These are phyloP conservation scores for Euclidium syriacum DNA, from an alignment of 345 rosid species.

Conservation along the genomic window DNA sequence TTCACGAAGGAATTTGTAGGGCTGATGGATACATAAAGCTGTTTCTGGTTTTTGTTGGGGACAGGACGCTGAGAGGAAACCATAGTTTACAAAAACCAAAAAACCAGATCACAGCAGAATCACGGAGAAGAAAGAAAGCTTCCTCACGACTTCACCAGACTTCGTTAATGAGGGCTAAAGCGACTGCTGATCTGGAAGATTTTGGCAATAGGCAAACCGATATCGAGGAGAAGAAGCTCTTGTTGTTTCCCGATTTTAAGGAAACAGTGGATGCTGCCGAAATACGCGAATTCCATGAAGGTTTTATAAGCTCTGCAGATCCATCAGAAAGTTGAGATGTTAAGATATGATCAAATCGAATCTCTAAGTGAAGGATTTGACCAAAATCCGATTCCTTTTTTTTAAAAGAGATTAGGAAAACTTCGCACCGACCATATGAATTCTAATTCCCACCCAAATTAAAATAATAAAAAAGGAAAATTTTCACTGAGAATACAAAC, in stretches of 20 bases:
- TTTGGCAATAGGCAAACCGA: slow-evolving; percentile 69
- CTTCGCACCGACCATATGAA: slow-evolving; percentile 1
- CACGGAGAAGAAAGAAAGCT: not conserved
- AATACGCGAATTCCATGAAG: slow-evolving; percentile 82
- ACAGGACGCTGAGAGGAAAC: slow-evolving; percentile 29
- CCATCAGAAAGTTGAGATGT: slow-evolving; percentile 1
- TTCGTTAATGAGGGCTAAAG: slow-evolving; percentile 43
- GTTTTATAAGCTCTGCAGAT: slow-evolving; percentile 53
- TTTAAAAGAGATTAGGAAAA: not conserved
- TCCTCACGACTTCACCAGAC: slow-evolving; percentile 12
- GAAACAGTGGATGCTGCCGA: slow-evolving; percentile 72
- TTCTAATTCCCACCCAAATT: not conserved
- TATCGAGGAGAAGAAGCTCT: slow-evolving; percentile 68
- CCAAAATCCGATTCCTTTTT: not conserved
- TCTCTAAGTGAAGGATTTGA: not conserved
- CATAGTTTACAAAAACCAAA: not conserved
- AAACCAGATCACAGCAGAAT: slow-evolving; percentile 17
- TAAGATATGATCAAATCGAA: not conserved
- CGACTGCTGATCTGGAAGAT: slow-evolving; percentile 52
- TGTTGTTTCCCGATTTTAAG: slow-evolving; percentile 93
- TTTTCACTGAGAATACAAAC: not conserved
- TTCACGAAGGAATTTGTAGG: slow-evolving; percentile 13
- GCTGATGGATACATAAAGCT: slow-evolving; percentile 22
- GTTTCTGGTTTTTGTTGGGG: slow-evolving; percentile 12
- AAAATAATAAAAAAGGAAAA: not conserved